Evolutionary conservation across 495 filamentous ascomycete species (phyloP), one percentile per base, ranked within the genome.

Genomic region (Clohesyomyces aquaticus): DNA sequence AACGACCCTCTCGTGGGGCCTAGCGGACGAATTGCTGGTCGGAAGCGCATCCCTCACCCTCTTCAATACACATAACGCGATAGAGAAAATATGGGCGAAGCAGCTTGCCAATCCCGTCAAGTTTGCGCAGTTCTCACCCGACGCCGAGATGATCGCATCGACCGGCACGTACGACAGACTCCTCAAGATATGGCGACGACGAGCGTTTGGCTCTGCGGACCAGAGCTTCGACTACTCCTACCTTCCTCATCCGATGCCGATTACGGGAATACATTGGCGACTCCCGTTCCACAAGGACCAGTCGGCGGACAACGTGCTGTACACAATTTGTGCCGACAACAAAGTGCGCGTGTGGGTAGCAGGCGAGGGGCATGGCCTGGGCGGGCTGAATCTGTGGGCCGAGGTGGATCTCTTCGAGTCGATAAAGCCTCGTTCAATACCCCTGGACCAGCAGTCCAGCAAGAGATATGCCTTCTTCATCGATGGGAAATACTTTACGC

Each of bases 161-260:
- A 85, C 91, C 9, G 91, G 91, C 29, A 77, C 77, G 48, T 85
- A 90, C 72, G 94, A 98, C 71, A 82, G 88, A 42, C 78, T 98
- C 21, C 85, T 93, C 50, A 99, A 98, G 76, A 82, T 98, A 71
- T 99, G 94, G 94, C 84, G 91, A 63, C 81, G 93, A 63, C 77
- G 95, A 19, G 89, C 88, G n/a, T 96, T 91, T 74, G 91, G 90
- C 18, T 82, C 85, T 11, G 87, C 89, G 62, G 89, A 93, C 68
- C 88, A 89, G 22, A 84, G 89, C 28, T 96, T 97, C 73, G 94
- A 98, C 68, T 90, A 92, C 70, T 84, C 86, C 3, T 99, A 99
- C 75, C 84, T 99, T 0, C 77, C 87, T 12, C 94, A 99, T 75
- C 92, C 91, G 1, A 78, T 82, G 49, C 77, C 87, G 0, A 85